Conservation (phyloP, 2,329 filamentous ascomycete genomes). For the Phaeosphaeriaceae sp. region DNA sequence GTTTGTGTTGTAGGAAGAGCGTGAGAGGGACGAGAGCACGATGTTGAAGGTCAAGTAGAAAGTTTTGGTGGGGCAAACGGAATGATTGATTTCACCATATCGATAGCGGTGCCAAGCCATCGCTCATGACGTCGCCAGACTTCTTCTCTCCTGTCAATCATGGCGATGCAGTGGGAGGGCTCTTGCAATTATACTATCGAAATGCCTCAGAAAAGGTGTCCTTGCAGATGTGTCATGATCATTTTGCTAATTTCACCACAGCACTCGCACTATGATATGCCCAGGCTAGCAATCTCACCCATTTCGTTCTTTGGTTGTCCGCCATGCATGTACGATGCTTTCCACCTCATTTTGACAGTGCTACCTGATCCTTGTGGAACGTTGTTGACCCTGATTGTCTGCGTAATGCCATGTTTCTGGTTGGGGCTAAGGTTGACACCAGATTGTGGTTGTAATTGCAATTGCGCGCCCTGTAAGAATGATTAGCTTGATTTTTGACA, state of each 20-base stretch:
- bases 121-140: slow-evolving; percentile 1
- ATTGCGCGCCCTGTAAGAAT: slow-evolving; percentile 71
- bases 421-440: slow-evolving; percentile 75
- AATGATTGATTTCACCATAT: slow-evolving; percentile 14
- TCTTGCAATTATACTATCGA: background rate
- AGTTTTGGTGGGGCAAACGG: slow-evolving; percentile 7
- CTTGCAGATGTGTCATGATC: slow-evolving; percentile 5
- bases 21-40: background rate
- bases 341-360: slow-evolving; percentile 89
- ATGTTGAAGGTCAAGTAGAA: slow-evolving; percentile 2
- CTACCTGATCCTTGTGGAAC: slow-evolving; percentile 76
- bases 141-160: background rate
- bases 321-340: slow-evolving; percentile 78
- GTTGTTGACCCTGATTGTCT: slow-evolving; percentile 79
- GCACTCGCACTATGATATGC: slow-evolving; percentile 64
- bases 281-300: slow-evolving; percentile 82
- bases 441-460: slow-evolving; percentile 85
- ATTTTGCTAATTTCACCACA: background rate
- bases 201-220: background rate
- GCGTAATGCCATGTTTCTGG: slow-evolving; percentile 79
- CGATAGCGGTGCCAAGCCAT: slow-evolving; percentile 14
- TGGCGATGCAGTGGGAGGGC: background rate
- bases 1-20: background rate
- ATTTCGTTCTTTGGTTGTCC: slow-evolving; percentile 74
- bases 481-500: slow-evolving; percentile 12